These are phyloP conservation scores for Pseudozyma thailandica DNA, from an alignment of 1,284 basidiomycete species.

Conservation along the genomic window DNA sequence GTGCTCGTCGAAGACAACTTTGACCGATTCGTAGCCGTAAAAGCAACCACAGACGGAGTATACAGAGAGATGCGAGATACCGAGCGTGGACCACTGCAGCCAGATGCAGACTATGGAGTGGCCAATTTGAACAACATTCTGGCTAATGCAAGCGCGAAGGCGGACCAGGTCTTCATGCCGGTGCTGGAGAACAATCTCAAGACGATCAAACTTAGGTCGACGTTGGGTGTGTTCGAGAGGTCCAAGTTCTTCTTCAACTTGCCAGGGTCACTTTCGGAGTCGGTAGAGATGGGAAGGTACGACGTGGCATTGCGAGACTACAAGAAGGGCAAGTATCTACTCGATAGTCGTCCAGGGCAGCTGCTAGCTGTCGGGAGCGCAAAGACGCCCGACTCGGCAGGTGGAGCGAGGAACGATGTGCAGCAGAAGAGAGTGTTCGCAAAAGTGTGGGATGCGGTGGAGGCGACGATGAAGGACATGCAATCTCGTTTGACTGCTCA, in stretches of 20 bases:
- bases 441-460: constrained; percentile 95
- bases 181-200: constrained; percentile 96
- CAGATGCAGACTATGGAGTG: constrained; percentile 83
- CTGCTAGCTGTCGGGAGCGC: constrained; percentile 73
- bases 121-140: constrained; percentile 77
- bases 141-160: constrained; percentile 78
- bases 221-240: constrained; percentile 92
- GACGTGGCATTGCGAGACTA: constrained; percentile 94
- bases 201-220: constrained; percentile 89
- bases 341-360: constrained; percentile 86
- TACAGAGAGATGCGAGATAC: constrained; percentile 80
- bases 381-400: constrained; percentile 26
- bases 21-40: constrained; percentile 96
- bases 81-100: constrained; percentile 81
- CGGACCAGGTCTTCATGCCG: constrained; percentile 94
- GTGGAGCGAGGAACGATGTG: constrained; percentile 41
- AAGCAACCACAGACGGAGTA: constrained; percentile 91
- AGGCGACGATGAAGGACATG: constrained; percentile 94
- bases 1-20: constrained; percentile 98
- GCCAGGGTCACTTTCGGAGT: constrained; percentile 89
- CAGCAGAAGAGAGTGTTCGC: constrained; percentile 88
- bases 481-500: constrained; percentile 79
- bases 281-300: constrained; percentile 80
- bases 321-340: constrained; percentile 92
- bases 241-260: constrained; percentile 99